Conservation (phyloP, 345 rosid species). For the Citrus unshiu region DNA sequence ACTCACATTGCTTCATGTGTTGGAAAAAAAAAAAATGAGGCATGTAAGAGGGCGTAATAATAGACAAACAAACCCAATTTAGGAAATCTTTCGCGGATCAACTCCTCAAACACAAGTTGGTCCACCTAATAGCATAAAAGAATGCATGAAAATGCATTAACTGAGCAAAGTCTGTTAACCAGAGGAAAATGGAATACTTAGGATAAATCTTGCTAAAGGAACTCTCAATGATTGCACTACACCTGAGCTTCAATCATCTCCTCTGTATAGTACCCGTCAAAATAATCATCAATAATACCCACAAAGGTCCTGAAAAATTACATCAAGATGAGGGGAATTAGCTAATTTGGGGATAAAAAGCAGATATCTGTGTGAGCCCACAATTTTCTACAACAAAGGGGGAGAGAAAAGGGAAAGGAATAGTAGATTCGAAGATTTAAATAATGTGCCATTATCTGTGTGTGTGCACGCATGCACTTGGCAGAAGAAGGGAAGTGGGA, state of each 20-base stretch:
- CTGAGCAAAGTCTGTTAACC: neutral
- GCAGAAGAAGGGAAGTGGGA: neutral
- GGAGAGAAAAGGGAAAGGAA: neutral
- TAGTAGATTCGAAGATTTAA: neutral
- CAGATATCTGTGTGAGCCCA: neutral
- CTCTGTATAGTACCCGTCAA: conserved; percentile 85
- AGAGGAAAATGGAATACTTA: conserved; percentile 11
- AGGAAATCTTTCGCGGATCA: conserved; percentile 92
- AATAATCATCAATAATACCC: conserved; percentile 88
- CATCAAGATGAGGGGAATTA: conserved; percentile 18
- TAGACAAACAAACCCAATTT: conserved; percentile 76
- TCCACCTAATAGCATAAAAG: conserved; percentile 61
- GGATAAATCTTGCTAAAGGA: conserved; percentile 10
- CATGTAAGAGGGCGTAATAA: neutral
- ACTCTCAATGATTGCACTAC: neutral
- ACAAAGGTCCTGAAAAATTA: conserved; percentile 70
- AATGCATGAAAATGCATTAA: conserved; percentile 4
- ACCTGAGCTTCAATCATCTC: conserved; percentile 99
- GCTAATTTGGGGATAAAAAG: neutral
- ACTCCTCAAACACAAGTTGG: conserved; percentile 94
- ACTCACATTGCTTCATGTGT: conserved; percentile 27
- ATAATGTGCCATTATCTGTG: neutral
- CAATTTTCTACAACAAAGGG: neutral
- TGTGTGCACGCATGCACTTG: neutral
- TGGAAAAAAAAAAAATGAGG: conserved; percentile 14